phyloP scores from a whole-genome alignment of 1,284 basidiomycete genomes.

The Neolentinus lepideus region DNA sequence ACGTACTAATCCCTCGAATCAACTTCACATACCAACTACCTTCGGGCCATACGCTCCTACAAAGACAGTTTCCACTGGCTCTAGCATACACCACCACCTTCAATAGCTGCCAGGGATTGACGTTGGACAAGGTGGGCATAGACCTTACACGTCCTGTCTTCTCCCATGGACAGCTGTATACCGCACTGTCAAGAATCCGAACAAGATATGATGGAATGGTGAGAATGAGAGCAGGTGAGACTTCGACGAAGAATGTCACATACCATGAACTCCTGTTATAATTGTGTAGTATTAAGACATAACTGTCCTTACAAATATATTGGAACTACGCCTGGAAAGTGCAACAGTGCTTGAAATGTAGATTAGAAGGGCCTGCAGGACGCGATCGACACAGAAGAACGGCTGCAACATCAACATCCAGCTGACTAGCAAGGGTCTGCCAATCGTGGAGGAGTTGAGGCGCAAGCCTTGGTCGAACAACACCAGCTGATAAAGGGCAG shows the following conservation, averaged over 20 bases:
- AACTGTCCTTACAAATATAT: not conserved
- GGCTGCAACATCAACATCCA: too few species aligned
- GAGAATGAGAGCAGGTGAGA: constrained; percentile 7
- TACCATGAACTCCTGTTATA: constrained; percentile 9
- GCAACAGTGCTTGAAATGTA: too few species aligned
- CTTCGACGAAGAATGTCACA: constrained; percentile 14
- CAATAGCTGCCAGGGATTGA: constrained; percentile 36
- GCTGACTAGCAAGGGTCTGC: too few species aligned
- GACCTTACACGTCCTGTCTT: constrained; percentile 30
- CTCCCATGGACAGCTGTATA: constrained; percentile 37
- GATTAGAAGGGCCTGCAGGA: too few species aligned
- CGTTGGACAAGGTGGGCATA: constrained; percentile 28
- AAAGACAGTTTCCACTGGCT: constrained; percentile 32
- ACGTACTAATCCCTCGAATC: constrained; percentile 28
- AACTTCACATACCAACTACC: constrained; percentile 21
- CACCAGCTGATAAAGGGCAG: too few species aligned
- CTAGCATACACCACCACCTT: constrained; percentile 36
- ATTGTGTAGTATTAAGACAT: too few species aligned
- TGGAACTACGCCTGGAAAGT: not conserved
- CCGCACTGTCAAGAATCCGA: constrained; percentile 30
- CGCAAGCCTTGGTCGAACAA: too few species aligned
- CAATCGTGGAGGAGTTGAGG: too few species aligned
- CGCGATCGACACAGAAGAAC: too few species aligned
- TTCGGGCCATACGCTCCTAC: constrained; percentile 24
- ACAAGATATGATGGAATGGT: constrained; percentile 17